Evolutionary conservation across 257 asterid genomes (phyloP).

Genomic region (Rhazya stricta): DNA sequence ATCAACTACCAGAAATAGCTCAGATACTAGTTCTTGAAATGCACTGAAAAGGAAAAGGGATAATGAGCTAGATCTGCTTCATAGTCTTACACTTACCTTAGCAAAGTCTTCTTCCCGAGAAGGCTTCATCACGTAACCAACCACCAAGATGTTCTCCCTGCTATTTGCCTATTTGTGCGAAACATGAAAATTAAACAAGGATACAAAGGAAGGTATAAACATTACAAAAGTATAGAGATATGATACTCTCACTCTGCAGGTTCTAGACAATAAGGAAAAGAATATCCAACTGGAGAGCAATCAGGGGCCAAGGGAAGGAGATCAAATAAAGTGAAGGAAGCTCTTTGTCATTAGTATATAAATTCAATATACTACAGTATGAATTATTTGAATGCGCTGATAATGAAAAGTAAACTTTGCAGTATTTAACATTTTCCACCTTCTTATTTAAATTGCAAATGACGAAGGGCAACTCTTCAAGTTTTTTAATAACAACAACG

Average conservation of each 20-base stretch:
- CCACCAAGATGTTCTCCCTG: slow-evolving; percentile 41
- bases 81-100: slow-evolving; percentile 35
- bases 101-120: slow-evolving; percentile 97
- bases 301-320: background rate
- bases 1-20: background rate
- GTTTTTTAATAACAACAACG: slow-evolving; percentile 40
- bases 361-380: background rate
- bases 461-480: slow-evolving; percentile 74
- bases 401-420: background rate
- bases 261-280: background rate
- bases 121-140: slow-evolving; percentile 91
- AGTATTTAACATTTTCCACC: slow-evolving; percentile 29
- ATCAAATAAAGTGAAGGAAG: background rate
- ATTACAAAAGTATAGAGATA: background rate
- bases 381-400: background rate
- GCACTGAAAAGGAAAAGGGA: background rate
- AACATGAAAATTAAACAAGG: slow-evolving; percentile 18
- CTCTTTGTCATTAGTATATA: background rate
- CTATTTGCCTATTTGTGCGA: slow-evolving; percentile 46
- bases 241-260: background rate
- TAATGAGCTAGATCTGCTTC: background rate
- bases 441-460: slow-evolving; percentile 62
- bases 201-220: background rate
- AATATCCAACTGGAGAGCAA: background rate
- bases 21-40: background rate